These are phyloP conservation scores for Pseudocercospora macadamiae DNA, from an alignment of 2,329 filamentous ascomycete species.

Conservation along the genomic window DNA sequence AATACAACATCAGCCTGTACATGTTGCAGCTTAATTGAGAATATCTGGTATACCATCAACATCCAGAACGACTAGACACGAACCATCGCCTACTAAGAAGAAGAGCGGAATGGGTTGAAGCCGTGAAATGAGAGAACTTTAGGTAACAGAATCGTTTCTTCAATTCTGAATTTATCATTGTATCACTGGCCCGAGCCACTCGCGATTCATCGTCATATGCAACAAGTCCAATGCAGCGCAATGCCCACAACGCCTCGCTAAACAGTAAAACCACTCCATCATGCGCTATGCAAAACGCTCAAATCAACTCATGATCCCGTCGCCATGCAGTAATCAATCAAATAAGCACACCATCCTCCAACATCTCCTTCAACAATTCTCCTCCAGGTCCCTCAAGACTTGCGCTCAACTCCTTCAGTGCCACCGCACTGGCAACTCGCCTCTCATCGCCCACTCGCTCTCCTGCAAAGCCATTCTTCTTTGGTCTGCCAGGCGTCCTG, in stretches of 20 bases:
- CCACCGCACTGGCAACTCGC: conserved; percentile 40
- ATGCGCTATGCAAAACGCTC: background rate
- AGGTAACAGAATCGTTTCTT: too few species aligned
- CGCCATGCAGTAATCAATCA: conserved; percentile 1
- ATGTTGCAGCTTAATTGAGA: too few species aligned
- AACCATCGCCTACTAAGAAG: too few species aligned
- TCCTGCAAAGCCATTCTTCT: conserved; percentile 43
- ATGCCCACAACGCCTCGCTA: conserved; percentile 11
- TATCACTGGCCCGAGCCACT: background rate
- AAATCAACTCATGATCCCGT: background rate
- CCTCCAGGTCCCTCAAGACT: conserved; percentile 40
- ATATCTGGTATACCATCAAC: too few species aligned
- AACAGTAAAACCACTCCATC: background rate
- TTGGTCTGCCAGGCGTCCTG: conserved; percentile 58
- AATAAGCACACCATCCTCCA: conserved; percentile 35
- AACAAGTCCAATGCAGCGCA: background rate
- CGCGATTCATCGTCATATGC: too few species aligned
- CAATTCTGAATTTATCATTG: too few species aligned
- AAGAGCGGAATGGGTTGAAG: too few species aligned
- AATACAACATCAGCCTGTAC: too few species aligned
- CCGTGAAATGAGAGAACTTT: too few species aligned
- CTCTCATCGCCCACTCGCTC: conserved; percentile 65
- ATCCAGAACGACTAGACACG: too few species aligned
- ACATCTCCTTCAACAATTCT: conserved; percentile 41
- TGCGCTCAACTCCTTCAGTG: conserved; percentile 38